Percentiles rank a stretch among this genome's conserved stretches.
Evolutionary conservation across 2,329 filamentous ascomycete genomes (phyloP).

Genomic region (Delphinella strobiligena): DNA sequence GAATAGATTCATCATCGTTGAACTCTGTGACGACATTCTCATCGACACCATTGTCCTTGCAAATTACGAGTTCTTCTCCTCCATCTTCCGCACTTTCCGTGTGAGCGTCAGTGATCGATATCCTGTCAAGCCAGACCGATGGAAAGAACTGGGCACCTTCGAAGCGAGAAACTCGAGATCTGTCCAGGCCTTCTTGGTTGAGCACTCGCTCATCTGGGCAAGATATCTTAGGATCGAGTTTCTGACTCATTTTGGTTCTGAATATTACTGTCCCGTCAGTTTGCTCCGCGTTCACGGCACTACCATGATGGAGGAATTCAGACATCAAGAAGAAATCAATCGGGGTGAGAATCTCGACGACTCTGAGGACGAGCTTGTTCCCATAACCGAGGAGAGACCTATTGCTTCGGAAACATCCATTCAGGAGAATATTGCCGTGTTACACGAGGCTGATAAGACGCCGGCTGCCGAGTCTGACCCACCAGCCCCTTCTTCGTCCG

Average conservation of each 20-base stretch:
- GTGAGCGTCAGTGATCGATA: constrained; percentile 92
- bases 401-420: constrained; percentile 2
- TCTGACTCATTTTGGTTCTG: constrained; percentile 84
- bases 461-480: not conserved
- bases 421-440: constrained; percentile 7
- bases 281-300: constrained; percentile 84
- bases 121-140: constrained; percentile 82
- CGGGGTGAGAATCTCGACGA: constrained; percentile 50
- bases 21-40: constrained; percentile 75
- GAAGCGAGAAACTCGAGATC: constrained; percentile 87
- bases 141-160: constrained; percentile 78
- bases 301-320: constrained; percentile 88
- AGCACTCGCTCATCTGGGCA: constrained; percentile 91
- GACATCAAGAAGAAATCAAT: constrained; percentile 65
- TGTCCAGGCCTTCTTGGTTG: constrained; percentile 87
- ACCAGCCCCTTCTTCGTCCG: not conserved
- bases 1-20: constrained; percentile 90
- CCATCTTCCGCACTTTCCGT: constrained; percentile 82
- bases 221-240: constrained; percentile 89
- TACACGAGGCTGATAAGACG: constrained; percentile 9
- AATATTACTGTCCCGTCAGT: constrained; percentile 92
- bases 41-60: constrained; percentile 95
- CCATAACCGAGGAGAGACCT: constrained; percentile 13
- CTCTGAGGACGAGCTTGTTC: constrained; percentile 34
- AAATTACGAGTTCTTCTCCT: constrained; percentile 98